phyloP scores from a whole-genome alignment of 176 grass and related monocot species.

The Bromus sterilis region DNA sequence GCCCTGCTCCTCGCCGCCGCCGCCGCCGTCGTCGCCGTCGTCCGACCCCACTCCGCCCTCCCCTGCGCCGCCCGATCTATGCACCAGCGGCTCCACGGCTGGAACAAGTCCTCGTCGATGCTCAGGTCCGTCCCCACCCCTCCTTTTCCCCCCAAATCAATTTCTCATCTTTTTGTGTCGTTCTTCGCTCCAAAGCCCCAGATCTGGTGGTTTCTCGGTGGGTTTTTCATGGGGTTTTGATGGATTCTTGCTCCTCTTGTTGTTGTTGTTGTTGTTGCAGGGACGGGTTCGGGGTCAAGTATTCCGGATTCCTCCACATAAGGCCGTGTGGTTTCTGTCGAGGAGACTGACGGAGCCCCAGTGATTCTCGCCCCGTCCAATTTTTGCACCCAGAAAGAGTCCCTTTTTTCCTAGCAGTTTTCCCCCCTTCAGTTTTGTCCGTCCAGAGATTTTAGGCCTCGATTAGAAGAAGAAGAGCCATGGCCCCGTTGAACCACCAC shows the following conservation, averaged over 20 bases:
- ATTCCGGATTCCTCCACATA: slow-evolving; percentile 96
- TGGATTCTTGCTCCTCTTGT: background rate
- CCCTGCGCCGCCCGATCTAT: slow-evolving; percentile 50
- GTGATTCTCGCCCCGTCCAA: slow-evolving; percentile 24
- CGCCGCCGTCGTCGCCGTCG: slow-evolving; percentile 36
- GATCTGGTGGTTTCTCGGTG: slow-evolving; percentile 10
- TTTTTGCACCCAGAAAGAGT: slow-evolving; percentile 34
- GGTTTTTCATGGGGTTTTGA: slow-evolving; percentile 26
- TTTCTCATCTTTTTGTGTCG: background rate
- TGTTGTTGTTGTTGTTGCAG: slow-evolving; percentile 17
- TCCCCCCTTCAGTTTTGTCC: slow-evolving; percentile 46
- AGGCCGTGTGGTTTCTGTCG: slow-evolving; percentile 44
- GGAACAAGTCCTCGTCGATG: slow-evolving; percentile 78
- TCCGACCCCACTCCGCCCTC: slow-evolving; percentile 11
- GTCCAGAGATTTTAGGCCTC: slow-evolving; percentile 26
- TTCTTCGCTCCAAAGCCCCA: slow-evolving; percentile 7
- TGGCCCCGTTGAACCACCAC: slow-evolving; percentile 32
- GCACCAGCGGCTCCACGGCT: slow-evolving; percentile 42
- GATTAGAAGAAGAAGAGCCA: slow-evolving; percentile 10
- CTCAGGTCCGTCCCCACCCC: slow-evolving; percentile 28
- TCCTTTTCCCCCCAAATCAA: background rate
- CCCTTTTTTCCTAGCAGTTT: slow-evolving; percentile 29
- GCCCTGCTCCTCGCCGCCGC: slow-evolving; percentile 25
- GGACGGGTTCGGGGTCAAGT: slow-evolving; percentile 87
- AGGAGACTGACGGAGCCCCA: slow-evolving; percentile 43